Base-by-base conservation (phyloP, 108 stramenopile genomes). In the Discostella stelligeroides region DNA sequence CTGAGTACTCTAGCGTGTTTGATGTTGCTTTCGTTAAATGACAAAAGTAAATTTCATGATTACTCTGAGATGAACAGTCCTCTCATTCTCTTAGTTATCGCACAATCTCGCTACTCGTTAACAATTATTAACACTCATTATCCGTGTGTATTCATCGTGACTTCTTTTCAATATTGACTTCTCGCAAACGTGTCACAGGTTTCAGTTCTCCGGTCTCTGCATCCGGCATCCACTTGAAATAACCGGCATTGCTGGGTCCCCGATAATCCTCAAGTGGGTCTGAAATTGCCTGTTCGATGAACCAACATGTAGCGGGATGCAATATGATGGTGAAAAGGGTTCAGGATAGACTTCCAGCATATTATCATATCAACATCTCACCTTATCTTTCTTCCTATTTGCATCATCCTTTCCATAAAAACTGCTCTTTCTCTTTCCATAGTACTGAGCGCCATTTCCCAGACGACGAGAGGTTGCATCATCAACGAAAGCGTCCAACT, bases 1-100 rank as follows among this genome's bases (percentile, higher is more conserved):
- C 89, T 20, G 89, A 92, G 60, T 99, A 97, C 77, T 73, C 82
- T 8, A 84, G 88, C 51, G 98, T 98, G 9, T 97, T 83, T 72
- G 78, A 89, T 21, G 82, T 94, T 34, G 97, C 96, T 17, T 99
- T 99, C 65, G 79, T 73, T 7, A 21, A 6, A 5, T 56, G 15
- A 56, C 15, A 34, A 53, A 25, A 7, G 6, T 5, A 34, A 34
- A n/a, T n/a, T n/a, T 6, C 34, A 34, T 34, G 34, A 34, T 3
- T 6, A 34, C 34, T 34, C 34, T 6, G 34, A 6, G 34, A 34
- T 5, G 34, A 34, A 6, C 34, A 34, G 6, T 34, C 3, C 34
- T 34, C 34, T 34, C 34, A 34, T 3, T 6, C 34, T 34, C 6
- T 34, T 34, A n/a, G n/a, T n/a, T n/a, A n/a, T n/a, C n/a, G n/a